Evolutionary conservation across 2,329 filamentous ascomycete species (phyloP).

Genomic region (Zelopaecilomyces penicillatus): DNA sequence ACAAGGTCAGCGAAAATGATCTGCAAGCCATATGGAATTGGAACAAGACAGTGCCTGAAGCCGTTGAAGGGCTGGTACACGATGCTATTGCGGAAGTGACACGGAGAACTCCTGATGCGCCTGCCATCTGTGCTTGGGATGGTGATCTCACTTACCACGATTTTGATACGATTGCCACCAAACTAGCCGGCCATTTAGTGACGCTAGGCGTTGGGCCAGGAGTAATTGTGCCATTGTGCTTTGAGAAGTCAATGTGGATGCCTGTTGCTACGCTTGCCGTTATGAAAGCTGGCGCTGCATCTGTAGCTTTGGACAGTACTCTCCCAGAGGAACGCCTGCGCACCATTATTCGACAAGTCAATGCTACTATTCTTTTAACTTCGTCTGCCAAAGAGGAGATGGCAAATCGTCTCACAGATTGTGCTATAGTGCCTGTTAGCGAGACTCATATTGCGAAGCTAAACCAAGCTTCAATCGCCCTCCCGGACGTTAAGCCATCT

Average conservation of each 20-base stretch:
- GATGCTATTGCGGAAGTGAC: neutral
- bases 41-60: neutral
- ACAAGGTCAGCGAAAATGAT: neutral
- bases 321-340: constrained; percentile 13
- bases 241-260: constrained; percentile 20
- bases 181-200: constrained; percentile 10
- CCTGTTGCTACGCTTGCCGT: constrained; percentile 17
- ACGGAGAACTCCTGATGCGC: neutral
- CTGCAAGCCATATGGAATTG: neutral
- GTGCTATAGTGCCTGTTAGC: neutral
- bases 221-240: constrained; percentile 16
- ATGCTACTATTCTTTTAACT: constrained; percentile 5
- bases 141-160: constrained; percentile 16
- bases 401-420: neutral
- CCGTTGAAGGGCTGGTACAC: neutral
- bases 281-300: constrained; percentile 21
- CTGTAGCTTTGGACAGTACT: constrained; percentile 17
- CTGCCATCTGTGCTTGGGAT: constrained; percentile 18
- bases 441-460: no score
- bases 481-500: constrained; percentile 8
- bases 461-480: neutral
- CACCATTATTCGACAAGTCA: constrained; percentile 8
- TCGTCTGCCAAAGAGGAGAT: neutral
- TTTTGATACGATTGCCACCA: constrained; percentile 13
- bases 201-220: neutral